phyloP scores from a whole-genome alignment of 352 stramenopile genomes.

The Phytophthora litchii region DNA sequence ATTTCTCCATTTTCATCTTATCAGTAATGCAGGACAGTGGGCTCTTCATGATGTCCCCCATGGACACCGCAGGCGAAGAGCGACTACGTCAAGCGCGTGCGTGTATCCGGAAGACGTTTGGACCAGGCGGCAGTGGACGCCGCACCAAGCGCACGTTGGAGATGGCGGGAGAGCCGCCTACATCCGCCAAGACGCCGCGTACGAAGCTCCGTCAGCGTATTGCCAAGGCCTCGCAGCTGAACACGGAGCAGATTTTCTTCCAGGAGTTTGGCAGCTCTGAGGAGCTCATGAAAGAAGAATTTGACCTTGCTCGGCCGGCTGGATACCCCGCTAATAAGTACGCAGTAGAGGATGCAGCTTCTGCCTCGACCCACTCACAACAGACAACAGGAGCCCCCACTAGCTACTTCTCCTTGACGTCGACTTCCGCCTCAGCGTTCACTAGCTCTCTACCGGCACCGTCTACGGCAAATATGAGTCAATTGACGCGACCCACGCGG shows the following conservation, averaged over 20 bases:
- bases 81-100: slow-evolving; percentile 45
- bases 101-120: slow-evolving; percentile 54
- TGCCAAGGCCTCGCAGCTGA: slow-evolving; percentile 44
- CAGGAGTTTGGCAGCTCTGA: slow-evolving; percentile 64
- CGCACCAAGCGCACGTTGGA: slow-evolving; percentile 31
- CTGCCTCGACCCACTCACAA: background rate
- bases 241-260: slow-evolving; percentile 69
- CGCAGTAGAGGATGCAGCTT: slow-evolving; percentile 1
- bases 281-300: slow-evolving; percentile 45
- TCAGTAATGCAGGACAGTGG: slow-evolving; percentile 27
- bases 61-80: slow-evolving; percentile 46
- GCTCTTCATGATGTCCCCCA: slow-evolving; percentile 53
- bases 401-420: slow-evolving; percentile 27
- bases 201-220: slow-evolving; percentile 62
- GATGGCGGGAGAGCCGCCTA: slow-evolving; percentile 15
- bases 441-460: slow-evolving; percentile 32
- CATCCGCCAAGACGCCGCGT: slow-evolving; percentile 30
- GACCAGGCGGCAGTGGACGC: slow-evolving; percentile 20
- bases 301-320: slow-evolving; percentile 42
- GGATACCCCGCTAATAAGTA: slow-evolving; percentile 12
- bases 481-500: slow-evolving; percentile 47
- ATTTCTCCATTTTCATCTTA: slow-evolving; percentile 10
- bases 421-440: slow-evolving; percentile 21
- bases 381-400: slow-evolving; percentile 8
- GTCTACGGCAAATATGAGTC: slow-evolving; percentile 37